These are phyloP conservation scores for Pseudogymnoascus sp. DNA, from an alignment of 2,329 filamentous ascomycete species.

Conservation along the genomic window DNA sequence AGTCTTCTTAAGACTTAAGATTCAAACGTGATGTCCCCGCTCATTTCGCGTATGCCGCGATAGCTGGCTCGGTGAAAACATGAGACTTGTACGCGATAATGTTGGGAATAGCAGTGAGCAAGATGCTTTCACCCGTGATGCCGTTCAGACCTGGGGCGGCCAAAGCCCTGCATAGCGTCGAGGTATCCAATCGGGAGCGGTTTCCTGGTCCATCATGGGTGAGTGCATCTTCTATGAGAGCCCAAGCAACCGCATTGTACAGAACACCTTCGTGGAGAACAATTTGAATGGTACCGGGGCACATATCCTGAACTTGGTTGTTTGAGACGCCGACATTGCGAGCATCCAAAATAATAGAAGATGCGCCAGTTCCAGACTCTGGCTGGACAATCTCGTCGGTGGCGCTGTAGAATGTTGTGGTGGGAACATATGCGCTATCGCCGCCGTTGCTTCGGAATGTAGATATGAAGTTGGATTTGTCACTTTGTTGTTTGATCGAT, in stretches of 20 bases:
- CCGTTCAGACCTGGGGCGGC: background rate
- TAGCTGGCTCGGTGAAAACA: conserved; percentile 7
- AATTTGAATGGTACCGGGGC: conserved; percentile 25
- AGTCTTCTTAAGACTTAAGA: background rate
- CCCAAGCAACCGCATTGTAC: conserved; percentile 38
- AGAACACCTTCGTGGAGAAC: conserved; percentile 38
- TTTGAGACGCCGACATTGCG: conserved; percentile 38
- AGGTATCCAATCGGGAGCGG: background rate
- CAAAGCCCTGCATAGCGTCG: background rate
- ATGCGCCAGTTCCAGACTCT: conserved; percentile 37
- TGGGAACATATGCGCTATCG: conserved; percentile 45
- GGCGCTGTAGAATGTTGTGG: conserved; percentile 42
- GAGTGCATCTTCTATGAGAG: conserved; percentile 40
- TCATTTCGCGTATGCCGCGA: conserved; percentile 9
- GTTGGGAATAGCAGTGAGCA: background rate
- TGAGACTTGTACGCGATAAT: background rate
- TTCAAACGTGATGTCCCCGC: background rate
- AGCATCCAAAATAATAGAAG: conserved; percentile 30
- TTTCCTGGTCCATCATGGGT: conserved; percentile 36
- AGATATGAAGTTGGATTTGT: conserved; percentile 35
- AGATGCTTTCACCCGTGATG: background rate
- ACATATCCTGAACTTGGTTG: conserved; percentile 38
- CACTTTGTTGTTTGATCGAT: conserved; percentile 38
- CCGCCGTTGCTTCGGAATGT: conserved; percentile 36
- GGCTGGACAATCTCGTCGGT: conserved; percentile 45